These are phyloP conservation scores for Carex myosuroides DNA, from an alignment of 176 grass and related monocot species.

Conservation along the genomic window DNA sequence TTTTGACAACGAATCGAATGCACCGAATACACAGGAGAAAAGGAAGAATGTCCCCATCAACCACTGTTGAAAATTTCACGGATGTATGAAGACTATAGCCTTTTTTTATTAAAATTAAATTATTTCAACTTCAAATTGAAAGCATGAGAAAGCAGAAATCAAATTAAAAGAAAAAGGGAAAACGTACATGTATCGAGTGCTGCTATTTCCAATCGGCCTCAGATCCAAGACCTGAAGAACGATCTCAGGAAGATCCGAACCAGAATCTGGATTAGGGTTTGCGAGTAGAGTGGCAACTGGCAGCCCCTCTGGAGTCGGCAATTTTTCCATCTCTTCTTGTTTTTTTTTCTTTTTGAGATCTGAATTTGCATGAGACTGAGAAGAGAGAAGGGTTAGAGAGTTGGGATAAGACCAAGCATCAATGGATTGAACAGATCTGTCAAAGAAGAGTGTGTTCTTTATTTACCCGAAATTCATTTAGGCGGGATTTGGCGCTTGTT, in stretches of 20 bases:
- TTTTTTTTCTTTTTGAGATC: neutral
- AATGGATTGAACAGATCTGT: neutral
- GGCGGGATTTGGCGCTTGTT: constrained; percentile 18
- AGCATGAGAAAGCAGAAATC: neutral
- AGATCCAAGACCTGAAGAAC: constrained; percentile 91
- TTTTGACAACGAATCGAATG: constrained; percentile 37
- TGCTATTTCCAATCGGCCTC: constrained; percentile 55
- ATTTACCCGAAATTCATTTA: constrained; percentile 1
- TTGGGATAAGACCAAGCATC: neutral
- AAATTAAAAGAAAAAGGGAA: neutral
- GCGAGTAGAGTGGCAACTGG: too few relatives aligned
- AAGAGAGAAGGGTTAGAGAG: neutral
- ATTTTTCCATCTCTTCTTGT: constrained; percentile 30
- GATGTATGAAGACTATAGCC: neutral
- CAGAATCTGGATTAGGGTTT: constrained; percentile 10
- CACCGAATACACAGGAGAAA: neutral
- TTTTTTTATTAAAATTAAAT: constrained; percentile 21
- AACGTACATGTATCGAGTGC: constrained; percentile 60
- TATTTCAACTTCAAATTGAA: neutral
- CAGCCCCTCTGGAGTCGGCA: constrained; percentile 29
- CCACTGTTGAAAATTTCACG: constrained; percentile 9
- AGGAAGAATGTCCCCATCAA: constrained; percentile 32
- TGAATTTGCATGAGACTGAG: neutral
- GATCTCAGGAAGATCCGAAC: constrained; percentile 37
- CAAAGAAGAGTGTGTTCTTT: neutral